Evolutionary conservation across 306 rosid species (phyloP), one percentile per base, ranked within the genome.

Genomic region (Carpinus viminea): DNA sequence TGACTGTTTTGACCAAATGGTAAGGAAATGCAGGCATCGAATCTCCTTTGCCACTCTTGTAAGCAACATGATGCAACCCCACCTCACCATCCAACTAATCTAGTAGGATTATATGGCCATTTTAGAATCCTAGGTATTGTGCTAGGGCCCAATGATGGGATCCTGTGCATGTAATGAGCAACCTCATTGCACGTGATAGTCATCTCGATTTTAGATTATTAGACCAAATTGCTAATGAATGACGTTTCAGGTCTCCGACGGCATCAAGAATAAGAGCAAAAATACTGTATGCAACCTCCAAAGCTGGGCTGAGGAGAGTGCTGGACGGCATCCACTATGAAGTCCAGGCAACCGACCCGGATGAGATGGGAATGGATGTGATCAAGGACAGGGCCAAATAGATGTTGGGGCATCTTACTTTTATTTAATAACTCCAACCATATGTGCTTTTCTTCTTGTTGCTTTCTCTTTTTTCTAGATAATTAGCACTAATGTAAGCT

Each of bases 331-430:
- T 96, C 74, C 80, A 76, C 90, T 96, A 96, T 74, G 99, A 93
- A 78, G 80, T 96, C 1, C 99, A 96, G 77, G 99, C 99, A 5
- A 96, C 99, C 1, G 98, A 96, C 77, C 99, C 98, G 52, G 88
- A 96, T 1, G 99, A 96, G 89, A 96, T 96, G 99, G 99, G 96
- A 38, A 83, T 96, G 71, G 99, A 92, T 88, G 80, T 96, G 75
- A 89, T 89, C 45, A 80, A 81, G 79, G 91, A 87, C 79, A 87
- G 89, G 66, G 90, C 93, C 59, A 87, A 89, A 75, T 89, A 79
- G 75, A 80, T 28, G 74, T 74, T 71, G 41, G 62, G 69, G 61
- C 54, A 76, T 51, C 81, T 80, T 83, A 24, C 55, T 68, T 51
- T 78, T 57, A 68, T 61, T 72, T 69, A 88, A 81, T 78, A 85